A percentile compares a stretch with the other conserved stretches of the same genome.
These are phyloP conservation scores for Kipferlia bialata DNA, from an alignment of 78 protist genomes.

Conservation along the genomic window DNA sequence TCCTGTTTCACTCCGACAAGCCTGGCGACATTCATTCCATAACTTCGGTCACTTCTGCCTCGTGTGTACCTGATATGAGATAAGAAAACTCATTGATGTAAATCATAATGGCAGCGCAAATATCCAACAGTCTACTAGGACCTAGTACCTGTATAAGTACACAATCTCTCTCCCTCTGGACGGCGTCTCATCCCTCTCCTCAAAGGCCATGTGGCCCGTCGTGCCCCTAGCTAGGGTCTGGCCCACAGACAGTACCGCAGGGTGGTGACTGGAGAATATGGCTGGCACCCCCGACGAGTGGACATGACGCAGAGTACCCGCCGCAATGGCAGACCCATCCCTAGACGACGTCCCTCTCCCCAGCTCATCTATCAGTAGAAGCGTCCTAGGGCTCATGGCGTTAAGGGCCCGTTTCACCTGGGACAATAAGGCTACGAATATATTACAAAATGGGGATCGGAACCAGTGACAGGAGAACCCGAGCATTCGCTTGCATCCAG, in stretches of 20 bases:
- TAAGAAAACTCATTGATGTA: conserved; percentile 53
- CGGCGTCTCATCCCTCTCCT: neutral
- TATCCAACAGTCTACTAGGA: no score
- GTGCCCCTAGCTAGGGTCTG: neutral
- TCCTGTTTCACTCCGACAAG: conserved; percentile 61
- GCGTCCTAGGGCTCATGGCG: conserved; percentile 5
- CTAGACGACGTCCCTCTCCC: conserved; percentile 36
- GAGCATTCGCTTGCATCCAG: no score
- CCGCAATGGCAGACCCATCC: conserved; percentile 4
- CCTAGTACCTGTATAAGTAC: no score
- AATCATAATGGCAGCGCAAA: no score
- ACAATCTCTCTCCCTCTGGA: no score
- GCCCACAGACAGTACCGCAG: conserved; percentile 51
- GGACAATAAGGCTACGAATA: no score
- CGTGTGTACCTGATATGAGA: conserved; percentile 36
- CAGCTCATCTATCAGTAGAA: conserved; percentile 89
- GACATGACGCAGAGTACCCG: neutral
- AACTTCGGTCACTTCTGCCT: conserved; percentile 62
- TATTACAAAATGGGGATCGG: no score
- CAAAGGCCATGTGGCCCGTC: neutral
- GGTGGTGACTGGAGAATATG: conserved; percentile 64
- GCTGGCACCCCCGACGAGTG: neutral
- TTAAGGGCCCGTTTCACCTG: neutral
- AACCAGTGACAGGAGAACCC: no score
- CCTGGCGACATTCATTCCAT: conserved; percentile 82